Base-by-base conservation (phyloP, 1,139 yeast genomes). In the Magnusiomyces tetraspermus region DNA sequence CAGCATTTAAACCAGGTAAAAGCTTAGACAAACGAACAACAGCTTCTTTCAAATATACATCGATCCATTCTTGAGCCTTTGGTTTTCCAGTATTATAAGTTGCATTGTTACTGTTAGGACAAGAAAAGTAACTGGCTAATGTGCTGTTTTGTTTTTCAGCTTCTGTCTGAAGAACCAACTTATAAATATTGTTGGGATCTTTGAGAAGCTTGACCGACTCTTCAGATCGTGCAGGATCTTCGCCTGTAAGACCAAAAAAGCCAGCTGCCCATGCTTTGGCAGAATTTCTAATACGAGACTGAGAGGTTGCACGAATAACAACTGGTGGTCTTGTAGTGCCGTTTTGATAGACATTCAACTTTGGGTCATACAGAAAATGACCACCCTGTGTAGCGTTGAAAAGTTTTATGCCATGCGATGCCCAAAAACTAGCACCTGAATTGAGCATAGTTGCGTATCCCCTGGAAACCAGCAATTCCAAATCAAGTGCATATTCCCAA, bases 261-360 rank as follows among this genome's bases (percentile, higher is more conserved):
- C 75, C 75, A 3, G 74, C 74, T 2, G 75, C 75, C 75, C 75
- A 71, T 0, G 74, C 71, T 38, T 64, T 59, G 2, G 75, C 75
- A 19, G 73, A 69, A 28, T 73, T 69, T 52, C 64, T 58, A 47
- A 71, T 71, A 30, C 75, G 67, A 31, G 68, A 63, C 62, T 71
- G 75, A 19, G 66, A 61, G 1, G 75, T 71, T 2, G 74, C 70
- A 31, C 75, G 60, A 31, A 71, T 47, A 17, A 71, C 67, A 15
- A 50, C 47, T 1, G 69, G 71, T 40, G 58, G 56, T 5, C 67
- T 67, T 13, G 67, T 58, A 11, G 71, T 63, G 15, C 72, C 73
- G 50, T 68, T 64, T 2, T 60, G 63, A 51, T 54, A 63, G 28
- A 55, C 59, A 55, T 70, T 70, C 52, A 70, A 52, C 46, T 19